These are phyloP conservation scores for Nigrospora oryzae DNA, from an alignment of 2,329 filamentous ascomycete species.

Conservation along the genomic window DNA sequence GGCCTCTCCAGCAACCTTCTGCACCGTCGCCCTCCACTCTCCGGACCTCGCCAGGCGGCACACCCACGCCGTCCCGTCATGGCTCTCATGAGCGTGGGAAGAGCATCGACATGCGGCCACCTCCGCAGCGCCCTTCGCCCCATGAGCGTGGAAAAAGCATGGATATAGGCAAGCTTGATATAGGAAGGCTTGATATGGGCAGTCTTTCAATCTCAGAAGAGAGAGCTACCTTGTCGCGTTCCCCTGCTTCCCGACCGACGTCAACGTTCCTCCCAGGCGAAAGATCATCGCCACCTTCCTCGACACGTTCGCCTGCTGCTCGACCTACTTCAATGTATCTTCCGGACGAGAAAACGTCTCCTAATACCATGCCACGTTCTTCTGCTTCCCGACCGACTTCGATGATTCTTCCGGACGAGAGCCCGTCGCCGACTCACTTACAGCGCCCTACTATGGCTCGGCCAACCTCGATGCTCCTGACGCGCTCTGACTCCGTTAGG, in stretches of 20 bases:
- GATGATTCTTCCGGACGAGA: slow-evolving; percentile 27
- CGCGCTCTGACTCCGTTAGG: slow-evolving; percentile 45
- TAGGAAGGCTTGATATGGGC: slow-evolving; percentile 2
- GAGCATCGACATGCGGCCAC: slow-evolving; percentile 16
- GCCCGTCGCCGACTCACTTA: slow-evolving; percentile 20
- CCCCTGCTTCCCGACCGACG: too few species aligned
- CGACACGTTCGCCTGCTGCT: too few species aligned
- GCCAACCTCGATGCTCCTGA: slow-evolving; percentile 54
- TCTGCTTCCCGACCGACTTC: background rate
- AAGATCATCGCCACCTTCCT: too few species aligned
- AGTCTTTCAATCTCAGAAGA: slow-evolving; percentile 16
- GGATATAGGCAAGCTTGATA: slow-evolving; percentile 44
- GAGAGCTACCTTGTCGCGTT: too few species aligned
- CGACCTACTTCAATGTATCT: too few species aligned
- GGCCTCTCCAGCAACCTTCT: slow-evolving; percentile 42
- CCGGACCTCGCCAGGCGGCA: slow-evolving; percentile 14
- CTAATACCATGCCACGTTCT: too few species aligned
- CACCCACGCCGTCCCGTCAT: slow-evolving; percentile 13
- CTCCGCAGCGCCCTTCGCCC: slow-evolving; percentile 29
- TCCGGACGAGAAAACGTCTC: too few species aligned
- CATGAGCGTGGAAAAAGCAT: slow-evolving; percentile 57
- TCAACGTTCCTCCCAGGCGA: too few species aligned
- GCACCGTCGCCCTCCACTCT: slow-evolving; percentile 13
- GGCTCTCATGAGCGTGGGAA: slow-evolving; percentile 25
- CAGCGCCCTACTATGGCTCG: slow-evolving; percentile 23